Evolutionary conservation across 2,329 filamentous ascomycete species (phyloP).

Genomic region (Gnomoniopsis sp.): DNA sequence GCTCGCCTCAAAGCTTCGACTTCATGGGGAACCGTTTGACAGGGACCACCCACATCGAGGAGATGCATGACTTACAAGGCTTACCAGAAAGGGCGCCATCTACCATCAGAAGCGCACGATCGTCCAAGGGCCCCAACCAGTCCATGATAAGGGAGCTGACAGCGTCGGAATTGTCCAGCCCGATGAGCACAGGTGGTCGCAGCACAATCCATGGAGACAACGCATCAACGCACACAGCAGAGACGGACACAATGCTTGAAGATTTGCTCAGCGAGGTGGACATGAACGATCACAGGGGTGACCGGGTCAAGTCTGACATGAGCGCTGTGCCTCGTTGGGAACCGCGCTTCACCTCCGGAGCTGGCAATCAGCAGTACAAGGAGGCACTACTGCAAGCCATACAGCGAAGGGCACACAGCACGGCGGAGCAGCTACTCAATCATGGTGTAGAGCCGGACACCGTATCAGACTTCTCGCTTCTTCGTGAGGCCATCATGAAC

Average conservation of each 20-base stretch:
- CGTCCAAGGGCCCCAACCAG: slow-evolving; percentile 15
- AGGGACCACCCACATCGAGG: not conserved
- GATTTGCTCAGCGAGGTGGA: slow-evolving; percentile 34
- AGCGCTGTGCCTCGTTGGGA: slow-evolving; percentile 48
- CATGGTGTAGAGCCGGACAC: slow-evolving; percentile 52
- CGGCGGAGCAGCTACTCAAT: slow-evolving; percentile 56
- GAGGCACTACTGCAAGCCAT: slow-evolving; percentile 51
- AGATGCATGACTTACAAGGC: not conserved
- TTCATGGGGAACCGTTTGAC: slow-evolving; percentile 12
- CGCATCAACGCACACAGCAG: slow-evolving; percentile 25
- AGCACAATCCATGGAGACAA: slow-evolving; percentile 24
- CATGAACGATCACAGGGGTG: slow-evolving; percentile 28
- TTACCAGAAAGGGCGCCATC: slow-evolving; percentile 19
- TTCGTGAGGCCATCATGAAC: slow-evolving; percentile 50
- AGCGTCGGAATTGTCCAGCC: slow-evolving; percentile 16
- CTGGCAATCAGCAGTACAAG: slow-evolving; percentile 41
- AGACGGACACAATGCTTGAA: slow-evolving; percentile 32
- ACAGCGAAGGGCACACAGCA: slow-evolving; percentile 52
- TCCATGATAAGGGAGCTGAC: slow-evolving; percentile 10
- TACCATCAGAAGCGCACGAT: slow-evolving; percentile 23
- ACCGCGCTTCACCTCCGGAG: slow-evolving; percentile 41
- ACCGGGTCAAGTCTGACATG: slow-evolving; percentile 45
- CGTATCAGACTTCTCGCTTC: slow-evolving; percentile 41
- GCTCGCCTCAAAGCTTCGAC: slow-evolving; percentile 17
- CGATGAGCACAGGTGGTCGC: slow-evolving; percentile 6